Evolutionary conservation across 306 rosid species (phyloP).

Genomic region (Ormosia emarginata): DNA sequence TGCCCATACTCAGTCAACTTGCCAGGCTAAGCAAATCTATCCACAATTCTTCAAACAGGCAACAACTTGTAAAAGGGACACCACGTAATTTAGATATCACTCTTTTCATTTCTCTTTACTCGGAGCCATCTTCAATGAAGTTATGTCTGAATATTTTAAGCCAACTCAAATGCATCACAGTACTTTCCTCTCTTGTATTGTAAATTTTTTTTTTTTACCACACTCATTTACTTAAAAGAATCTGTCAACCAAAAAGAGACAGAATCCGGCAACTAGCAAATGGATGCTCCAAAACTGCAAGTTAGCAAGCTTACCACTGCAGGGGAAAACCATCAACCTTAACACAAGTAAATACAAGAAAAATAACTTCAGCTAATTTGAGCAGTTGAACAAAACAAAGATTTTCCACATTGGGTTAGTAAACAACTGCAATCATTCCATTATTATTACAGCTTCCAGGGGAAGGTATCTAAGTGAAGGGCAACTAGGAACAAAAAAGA

Average conservation of each 20-base stretch:
- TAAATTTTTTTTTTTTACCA: conserved; percentile 25
- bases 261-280: conserved; percentile 46
- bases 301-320: conserved; percentile 52
- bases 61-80: conserved; percentile 14
- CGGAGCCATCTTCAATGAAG: conserved; percentile 34
- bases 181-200: conserved; percentile 31
- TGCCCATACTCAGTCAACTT: conserved; percentile 24
- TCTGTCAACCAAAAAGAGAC: conserved; percentile 51
- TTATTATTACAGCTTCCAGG: background rate
- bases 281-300: conserved; percentile 45
- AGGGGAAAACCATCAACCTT: conserved; percentile 38
- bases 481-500: background rate
- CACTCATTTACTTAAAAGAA: conserved; percentile 37
- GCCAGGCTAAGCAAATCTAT: conserved; percentile 24
- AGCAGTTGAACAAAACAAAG: background rate
- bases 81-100: conserved; percentile 21
- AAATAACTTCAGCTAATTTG: background rate
- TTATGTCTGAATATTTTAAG: conserved; percentile 30
- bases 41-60: conserved; percentile 36
- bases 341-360: conserved; percentile 11
- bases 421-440: conserved; percentile 4
- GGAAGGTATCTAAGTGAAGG: background rate
- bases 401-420: background rate
- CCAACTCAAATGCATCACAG: conserved; percentile 35
- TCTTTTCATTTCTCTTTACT: conserved; percentile 19